These are phyloP conservation scores for Scheffersomyces cryptocercus DNA, from an alignment of 1,139 yeast genomes.

Conservation along the genomic window DNA sequence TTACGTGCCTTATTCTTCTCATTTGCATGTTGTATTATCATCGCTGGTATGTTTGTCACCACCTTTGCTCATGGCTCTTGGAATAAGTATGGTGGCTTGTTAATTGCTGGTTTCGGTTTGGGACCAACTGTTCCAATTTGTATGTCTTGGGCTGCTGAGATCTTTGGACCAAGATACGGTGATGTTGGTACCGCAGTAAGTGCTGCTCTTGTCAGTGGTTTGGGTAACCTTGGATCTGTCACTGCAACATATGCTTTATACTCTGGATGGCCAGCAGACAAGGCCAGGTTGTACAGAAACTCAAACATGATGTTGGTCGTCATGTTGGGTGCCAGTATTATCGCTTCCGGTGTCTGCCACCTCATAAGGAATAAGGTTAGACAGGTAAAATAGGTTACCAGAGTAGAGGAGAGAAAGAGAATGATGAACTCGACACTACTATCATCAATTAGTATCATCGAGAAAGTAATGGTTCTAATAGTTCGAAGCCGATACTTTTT, in stretches of 20 bases:
- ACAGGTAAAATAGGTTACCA: slow-evolving; percentile 5
- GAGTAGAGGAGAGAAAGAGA: background rate
- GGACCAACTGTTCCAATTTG: slow-evolving; percentile 91
- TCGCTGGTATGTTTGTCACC: slow-evolving; percentile 71
- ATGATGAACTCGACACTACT: too few relatives aligned
- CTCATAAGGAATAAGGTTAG: slow-evolving; percentile 24
- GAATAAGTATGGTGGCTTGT: slow-evolving; percentile 77
- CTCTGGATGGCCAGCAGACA: slow-evolving; percentile 85
- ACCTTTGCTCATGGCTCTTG: slow-evolving; percentile 75
- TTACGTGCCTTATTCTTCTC: slow-evolving; percentile 64
- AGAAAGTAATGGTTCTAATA: too few relatives aligned
- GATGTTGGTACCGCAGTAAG: slow-evolving; percentile 85
- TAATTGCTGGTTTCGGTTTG: slow-evolving; percentile 81
- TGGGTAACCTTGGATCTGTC: slow-evolving; percentile 85
- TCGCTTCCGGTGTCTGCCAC: slow-evolving; percentile 44
- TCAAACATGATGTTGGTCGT: slow-evolving; percentile 85
- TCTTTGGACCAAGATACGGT: slow-evolving; percentile 70
- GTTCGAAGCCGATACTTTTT: too few relatives aligned
- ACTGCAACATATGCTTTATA: slow-evolving; percentile 84
- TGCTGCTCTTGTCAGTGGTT: slow-evolving; percentile 79
- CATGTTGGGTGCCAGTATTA: slow-evolving; percentile 70
- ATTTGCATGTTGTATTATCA: slow-evolving; percentile 63
- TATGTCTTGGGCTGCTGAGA: slow-evolving; percentile 85
- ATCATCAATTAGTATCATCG: too few relatives aligned
- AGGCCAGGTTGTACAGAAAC: slow-evolving; percentile 56